phyloP scores from a whole-genome alignment of 225 moss, liverwort and hornwort species.

The Sphagnum contortum region DNA sequence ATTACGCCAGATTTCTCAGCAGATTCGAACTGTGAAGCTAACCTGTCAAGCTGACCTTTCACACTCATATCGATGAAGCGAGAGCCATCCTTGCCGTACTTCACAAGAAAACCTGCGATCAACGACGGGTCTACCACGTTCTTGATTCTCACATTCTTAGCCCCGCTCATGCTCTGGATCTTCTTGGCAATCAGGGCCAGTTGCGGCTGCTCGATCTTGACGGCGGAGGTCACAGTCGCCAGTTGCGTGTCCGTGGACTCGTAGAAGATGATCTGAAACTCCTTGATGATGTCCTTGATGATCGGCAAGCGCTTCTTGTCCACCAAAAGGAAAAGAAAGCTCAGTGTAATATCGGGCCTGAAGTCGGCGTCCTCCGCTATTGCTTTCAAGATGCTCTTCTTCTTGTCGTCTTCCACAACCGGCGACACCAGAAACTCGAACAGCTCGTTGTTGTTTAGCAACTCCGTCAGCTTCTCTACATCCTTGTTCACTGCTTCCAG shows the following conservation, averaged over 20 bases:
- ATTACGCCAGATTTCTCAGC: slow-evolving; percentile 39
- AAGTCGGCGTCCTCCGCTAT: slow-evolving; percentile 74
- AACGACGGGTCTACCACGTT: slow-evolving; percentile 79
- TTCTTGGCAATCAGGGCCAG: slow-evolving; percentile 92
- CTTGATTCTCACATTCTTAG: slow-evolving; percentile 92
- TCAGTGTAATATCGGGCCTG: slow-evolving; percentile 43
- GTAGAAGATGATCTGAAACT: slow-evolving; percentile 68
- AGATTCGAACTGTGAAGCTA: slow-evolving; percentile 67
- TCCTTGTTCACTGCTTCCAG: slow-evolving; percentile 74
- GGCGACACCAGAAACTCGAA: slow-evolving; percentile 74
- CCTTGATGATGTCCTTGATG: slow-evolving; percentile 66
- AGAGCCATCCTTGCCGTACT: slow-evolving; percentile 94
- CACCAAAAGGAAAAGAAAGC: slow-evolving; percentile 58
- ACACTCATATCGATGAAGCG: slow-evolving; percentile 95
- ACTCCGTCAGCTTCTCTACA: slow-evolving; percentile 46
- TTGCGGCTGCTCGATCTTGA: slow-evolving; percentile 95
- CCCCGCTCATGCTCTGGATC: slow-evolving; percentile 77
- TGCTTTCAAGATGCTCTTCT: slow-evolving; percentile 84
- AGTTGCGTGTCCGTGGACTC: slow-evolving; percentile 76
- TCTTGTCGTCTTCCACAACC: slow-evolving; percentile 72
- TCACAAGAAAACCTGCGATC: slow-evolving; percentile 89
- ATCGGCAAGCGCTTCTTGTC: slow-evolving; percentile 80
- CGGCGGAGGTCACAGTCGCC: slow-evolving; percentile 83
- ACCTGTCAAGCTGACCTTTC: slow-evolving; percentile 83
- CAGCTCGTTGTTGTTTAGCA: slow-evolving; percentile 67